A percentile compares a stretch with the other conserved stretches of the same genome.
Conservation (phyloP, 139 green algal species). For the Axilococcus clingmanii region DNA sequence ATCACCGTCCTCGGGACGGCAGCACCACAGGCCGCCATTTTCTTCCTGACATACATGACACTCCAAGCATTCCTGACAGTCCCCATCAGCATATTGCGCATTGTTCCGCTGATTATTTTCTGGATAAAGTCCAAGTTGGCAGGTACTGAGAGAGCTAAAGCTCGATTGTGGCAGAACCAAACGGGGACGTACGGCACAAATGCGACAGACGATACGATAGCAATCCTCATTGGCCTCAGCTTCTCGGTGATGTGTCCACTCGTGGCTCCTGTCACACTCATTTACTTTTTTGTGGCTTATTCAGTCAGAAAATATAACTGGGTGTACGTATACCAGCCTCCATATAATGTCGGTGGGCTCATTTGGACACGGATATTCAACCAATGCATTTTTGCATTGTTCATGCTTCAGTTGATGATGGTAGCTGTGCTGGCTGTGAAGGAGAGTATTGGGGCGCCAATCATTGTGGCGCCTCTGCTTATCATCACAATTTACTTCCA, state of each 20-base stretch:
- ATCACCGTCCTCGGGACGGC: constrained; percentile 38
- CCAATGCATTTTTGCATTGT: neutral
- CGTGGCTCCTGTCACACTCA: neutral
- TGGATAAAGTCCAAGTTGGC: neutral
- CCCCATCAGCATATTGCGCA: constrained; percentile 14
- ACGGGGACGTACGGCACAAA: neutral
- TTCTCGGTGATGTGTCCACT: constrained; percentile 3
- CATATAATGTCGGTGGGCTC: constrained; percentile 1
- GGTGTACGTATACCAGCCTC: neutral
- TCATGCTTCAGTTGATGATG: constrained; percentile 3
- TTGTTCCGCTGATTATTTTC: constrained; percentile 1
- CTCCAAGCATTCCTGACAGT: constrained; percentile 18
- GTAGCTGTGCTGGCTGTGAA: constrained; percentile 1
- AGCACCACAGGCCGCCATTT: constrained; percentile 9
- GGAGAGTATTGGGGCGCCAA: neutral
- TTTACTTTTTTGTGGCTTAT: neutral
- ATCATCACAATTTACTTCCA: neutral
- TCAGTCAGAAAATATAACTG: constrained; percentile 8
- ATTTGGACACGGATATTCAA: neutral
- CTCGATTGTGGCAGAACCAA: neutral
- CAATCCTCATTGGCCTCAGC: neutral
- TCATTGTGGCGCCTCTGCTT: constrained; percentile 2
- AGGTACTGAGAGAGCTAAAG: neutral
- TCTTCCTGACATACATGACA: constrained; percentile 12
- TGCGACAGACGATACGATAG: neutral